Conservation (phyloP, 2,329 filamentous ascomycete species). For the Lachnellula subtilissima region DNA sequence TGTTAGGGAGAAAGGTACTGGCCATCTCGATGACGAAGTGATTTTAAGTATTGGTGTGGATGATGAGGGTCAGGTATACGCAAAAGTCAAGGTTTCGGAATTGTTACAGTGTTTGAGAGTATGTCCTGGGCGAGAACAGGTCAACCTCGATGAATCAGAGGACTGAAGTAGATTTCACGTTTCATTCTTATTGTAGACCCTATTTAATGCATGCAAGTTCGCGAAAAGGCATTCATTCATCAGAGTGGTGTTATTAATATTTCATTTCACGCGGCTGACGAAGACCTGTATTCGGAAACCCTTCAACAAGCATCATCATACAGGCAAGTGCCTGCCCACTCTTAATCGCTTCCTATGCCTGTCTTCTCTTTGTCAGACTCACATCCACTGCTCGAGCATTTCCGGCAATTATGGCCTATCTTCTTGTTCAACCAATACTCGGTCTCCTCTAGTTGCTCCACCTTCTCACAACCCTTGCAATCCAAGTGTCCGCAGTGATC, state of each 20-base stretch:
- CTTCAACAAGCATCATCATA: not conserved
- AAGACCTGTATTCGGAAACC: too few relatives aligned
- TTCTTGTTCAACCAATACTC: not conserved
- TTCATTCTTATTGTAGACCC: not conserved
- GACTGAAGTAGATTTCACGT: not conserved
- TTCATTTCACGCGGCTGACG: too few relatives aligned
- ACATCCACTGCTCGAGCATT: not conserved
- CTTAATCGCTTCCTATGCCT: not conserved
- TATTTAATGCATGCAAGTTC: not conserved
- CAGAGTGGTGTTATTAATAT: too few relatives aligned
- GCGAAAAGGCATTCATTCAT: not conserved
- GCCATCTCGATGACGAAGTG: conserved; percentile 37
- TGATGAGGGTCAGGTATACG: conserved; percentile 34
- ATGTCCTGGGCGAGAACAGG: conserved; percentile 44
- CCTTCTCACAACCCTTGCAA: not conserved
- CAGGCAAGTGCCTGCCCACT: not conserved
- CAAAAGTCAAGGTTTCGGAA: conserved; percentile 29
- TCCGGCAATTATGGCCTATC: not conserved
- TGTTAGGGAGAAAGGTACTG: conserved; percentile 31
- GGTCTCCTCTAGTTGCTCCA: not conserved
- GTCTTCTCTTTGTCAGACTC: not conserved
- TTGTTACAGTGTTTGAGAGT: conserved; percentile 34
- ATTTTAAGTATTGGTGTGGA: conserved; percentile 36
- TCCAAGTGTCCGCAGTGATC: not conserved
- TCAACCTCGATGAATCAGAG: not conserved